Evolutionary conservation across 352 stramenopile genomes (phyloP), one percentile per base, ranked within the genome.

Genomic region (Phytophthora syringae): DNA sequence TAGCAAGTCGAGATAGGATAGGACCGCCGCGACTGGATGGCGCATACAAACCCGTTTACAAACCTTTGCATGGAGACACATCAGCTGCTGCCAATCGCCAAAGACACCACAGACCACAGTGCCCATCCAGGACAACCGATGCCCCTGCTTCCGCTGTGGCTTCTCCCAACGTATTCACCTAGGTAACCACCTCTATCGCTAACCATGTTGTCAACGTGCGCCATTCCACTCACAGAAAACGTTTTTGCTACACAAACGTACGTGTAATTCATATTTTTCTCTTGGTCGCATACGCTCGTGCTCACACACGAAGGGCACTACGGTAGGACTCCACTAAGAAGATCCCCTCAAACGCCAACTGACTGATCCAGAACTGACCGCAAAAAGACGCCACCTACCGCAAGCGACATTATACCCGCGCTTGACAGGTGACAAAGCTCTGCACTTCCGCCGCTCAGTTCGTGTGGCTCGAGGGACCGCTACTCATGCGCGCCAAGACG

Each of bases 11-110:
- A 36, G 32, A 16, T 39, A 10, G 12, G 10, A 40, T 5, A 28
- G 34, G 32, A 30, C 30, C 44, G 52, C 40, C 36, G 27, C 32
- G 9, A 7, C 7, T 4, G 18, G 45, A 54, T 55, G 44, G 34
- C 55, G 55, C 32, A 63, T 43, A 32, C 30, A 43, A 43, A 12
- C 12, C n/a, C 15, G 48, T 44, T 55, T 55, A 55, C 48, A n/a
- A 7, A n/a, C 7, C 34, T 16, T 18, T 40, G 9, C 11, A 40
- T 40, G 11, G 36, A 42, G 36, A 22, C 15, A 42, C 3, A 42
- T 40, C 36, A 42, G 36, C 16, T 42, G 36, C 15, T 20, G 10
- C 5, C 9, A 9, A 32, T 32, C 27, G 27, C 5, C 5, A 32
- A 32, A 32, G 27, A 32, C 5, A 32, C 5, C n/a, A n/a, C n/a